Evolutionary conservation across 2,329 filamentous ascomycete species (phyloP), one percentile per base, ranked within the genome.

Genomic region (Fusarium agapanthi): DNA sequence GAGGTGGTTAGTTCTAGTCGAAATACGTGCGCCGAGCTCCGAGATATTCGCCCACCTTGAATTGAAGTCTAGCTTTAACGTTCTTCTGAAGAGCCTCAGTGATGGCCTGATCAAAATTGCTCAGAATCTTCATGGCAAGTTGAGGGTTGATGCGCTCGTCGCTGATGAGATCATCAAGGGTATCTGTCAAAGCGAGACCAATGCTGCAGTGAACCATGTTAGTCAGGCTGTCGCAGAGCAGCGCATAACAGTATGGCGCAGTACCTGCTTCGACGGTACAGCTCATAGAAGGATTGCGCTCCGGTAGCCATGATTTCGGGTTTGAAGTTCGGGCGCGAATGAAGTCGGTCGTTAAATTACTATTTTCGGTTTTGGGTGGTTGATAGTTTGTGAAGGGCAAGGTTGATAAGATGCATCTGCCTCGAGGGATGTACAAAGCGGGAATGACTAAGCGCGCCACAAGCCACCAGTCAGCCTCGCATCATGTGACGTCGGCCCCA

Each of bases 181-280:
- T 97, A 84, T 99, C 97, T 61, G 95, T 98, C 78, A 99, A 89
- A 65, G 95, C 92, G 79, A 94, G 89, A 77, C 96, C 96, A 85
- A 99, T 94, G 84, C 96, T 99, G 82, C 67, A 71, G 48, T 55
- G 58, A 63, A 57, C 45, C 32, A 70, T 61, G 71, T 79, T 73
- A 79, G 77, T 76, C 62, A 67, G 59, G 66, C 65, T 72, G 64
- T 76, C 74, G 79, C 79, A 81, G 76, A 77, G 77, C 68, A 70
- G 69, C 71, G 67, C 66, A 73, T 71, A 74, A 75, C 76, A 75
- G 72, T 62, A 71, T 69, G 65, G 67, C 69, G 54, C 56, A 83
- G 83, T 94, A 98, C 96, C 95, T 98, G 90, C 95, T 97, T 86
- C 95, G 92, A 79, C 96, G 94, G 84, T 99, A 99, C 80, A 99